Conservation (phyloP, 2,329 filamentous ascomycete genomes). For the Spiromastix sp. region DNA sequence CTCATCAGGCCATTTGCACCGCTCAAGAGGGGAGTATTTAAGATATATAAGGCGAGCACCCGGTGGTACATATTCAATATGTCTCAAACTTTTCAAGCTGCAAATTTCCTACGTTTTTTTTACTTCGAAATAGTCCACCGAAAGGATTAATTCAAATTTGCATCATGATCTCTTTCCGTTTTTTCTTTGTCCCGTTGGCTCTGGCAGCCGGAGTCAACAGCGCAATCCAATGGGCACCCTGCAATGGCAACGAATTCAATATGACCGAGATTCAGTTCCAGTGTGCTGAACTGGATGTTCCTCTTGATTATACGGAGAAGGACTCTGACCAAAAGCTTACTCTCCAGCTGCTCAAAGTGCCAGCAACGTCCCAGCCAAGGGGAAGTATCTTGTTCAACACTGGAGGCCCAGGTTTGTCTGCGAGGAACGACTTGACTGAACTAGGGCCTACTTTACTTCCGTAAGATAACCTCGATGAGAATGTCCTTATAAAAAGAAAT, state of each 20-base stretch:
- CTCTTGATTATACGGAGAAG: constrained; percentile 23
- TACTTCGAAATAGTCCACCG: too few relatives aligned
- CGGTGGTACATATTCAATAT: too few relatives aligned
- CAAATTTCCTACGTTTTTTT: too few relatives aligned
- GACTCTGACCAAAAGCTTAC: constrained; percentile 15
- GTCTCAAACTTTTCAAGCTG: too few relatives aligned
- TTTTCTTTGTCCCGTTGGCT: too few relatives aligned
- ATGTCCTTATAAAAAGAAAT: not conserved
- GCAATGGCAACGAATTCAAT: not conserved
- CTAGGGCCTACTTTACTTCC: not conserved
- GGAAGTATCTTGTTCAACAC: constrained; percentile 25
- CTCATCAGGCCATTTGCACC: too few relatives aligned
- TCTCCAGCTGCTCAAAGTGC: constrained; percentile 18
- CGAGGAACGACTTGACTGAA: constrained; percentile 4
- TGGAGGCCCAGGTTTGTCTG: constrained; percentile 21
- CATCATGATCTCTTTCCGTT: too few relatives aligned
- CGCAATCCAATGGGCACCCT: constrained; percentile 2
- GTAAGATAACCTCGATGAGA: not conserved
- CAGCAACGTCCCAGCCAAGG: constrained; percentile 18
- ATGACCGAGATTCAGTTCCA: constrained; percentile 6
- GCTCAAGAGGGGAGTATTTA: too few relatives aligned
- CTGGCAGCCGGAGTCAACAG: not conserved
- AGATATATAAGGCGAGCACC: too few relatives aligned
- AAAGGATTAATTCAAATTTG: too few relatives aligned
- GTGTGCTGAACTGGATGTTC: constrained; percentile 24